Conservation (phyloP, 176 grass and related monocot genomes). For the Eleusine coracana region DNA sequence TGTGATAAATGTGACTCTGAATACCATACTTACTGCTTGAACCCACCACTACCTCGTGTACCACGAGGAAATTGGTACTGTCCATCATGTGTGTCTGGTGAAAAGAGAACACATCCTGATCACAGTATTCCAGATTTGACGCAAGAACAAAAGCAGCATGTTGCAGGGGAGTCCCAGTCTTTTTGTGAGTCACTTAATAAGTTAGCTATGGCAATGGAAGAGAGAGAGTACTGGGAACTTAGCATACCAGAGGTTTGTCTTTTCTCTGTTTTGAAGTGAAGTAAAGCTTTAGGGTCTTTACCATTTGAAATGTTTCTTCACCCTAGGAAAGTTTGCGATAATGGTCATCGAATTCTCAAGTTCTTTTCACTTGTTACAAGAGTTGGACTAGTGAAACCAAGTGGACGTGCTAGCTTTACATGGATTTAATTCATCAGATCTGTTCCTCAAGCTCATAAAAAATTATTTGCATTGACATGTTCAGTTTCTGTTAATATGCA, state of each 20-base stretch:
- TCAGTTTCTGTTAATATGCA: not conserved
- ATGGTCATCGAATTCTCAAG: not conserved
- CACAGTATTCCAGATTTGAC: constrained; percentile 42
- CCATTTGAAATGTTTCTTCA: constrained; percentile 16
- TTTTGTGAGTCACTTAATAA: constrained; percentile 59
- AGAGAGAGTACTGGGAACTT: constrained; percentile 95
- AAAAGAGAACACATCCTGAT: constrained; percentile 48
- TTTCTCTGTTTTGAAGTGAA: constrained; percentile 35
- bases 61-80: constrained; percentile 97
- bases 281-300: not conserved
- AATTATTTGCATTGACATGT: not conserved
- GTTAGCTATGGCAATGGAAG: constrained; percentile 73
- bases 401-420: constrained; percentile 9
- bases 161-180: constrained; percentile 55
- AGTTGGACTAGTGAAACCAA: constrained; percentile 24
- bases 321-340: not conserved
- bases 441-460: not conserved
- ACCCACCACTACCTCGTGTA: constrained; percentile 87
- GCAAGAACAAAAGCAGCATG: constrained; percentile 50
- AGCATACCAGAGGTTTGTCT: constrained; percentile 70
- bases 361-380: constrained; percentile 14
- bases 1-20: constrained; percentile 95
- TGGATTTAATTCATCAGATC: constrained; percentile 28
- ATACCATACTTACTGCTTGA: constrained; percentile 96
- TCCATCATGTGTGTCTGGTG: constrained; percentile 65